Conservation (phyloP, 2,329 filamentous ascomycete species). For the Sordariomycetes sp. region DNA sequence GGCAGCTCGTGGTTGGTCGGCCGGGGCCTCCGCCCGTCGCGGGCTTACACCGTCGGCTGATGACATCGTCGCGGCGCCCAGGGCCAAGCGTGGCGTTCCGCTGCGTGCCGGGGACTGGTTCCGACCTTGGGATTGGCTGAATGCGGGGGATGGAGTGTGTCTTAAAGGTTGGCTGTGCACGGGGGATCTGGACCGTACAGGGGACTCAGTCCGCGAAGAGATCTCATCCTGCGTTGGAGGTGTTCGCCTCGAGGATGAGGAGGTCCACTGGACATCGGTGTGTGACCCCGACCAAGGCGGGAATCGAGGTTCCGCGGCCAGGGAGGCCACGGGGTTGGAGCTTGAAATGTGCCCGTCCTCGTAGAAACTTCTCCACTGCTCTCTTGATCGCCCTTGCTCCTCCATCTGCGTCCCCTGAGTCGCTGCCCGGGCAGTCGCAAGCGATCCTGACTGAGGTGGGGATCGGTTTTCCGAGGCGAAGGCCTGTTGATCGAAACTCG, state of each 20-base stretch:
- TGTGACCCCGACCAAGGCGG: not conserved
- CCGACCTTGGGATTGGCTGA: not conserved
- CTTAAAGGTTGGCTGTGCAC: constrained; percentile 12
- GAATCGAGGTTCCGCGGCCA: not conserved
- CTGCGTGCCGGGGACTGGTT: not conserved
- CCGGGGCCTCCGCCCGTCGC: not conserved
- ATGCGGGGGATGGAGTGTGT: constrained; percentile 16
- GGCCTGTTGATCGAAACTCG: too few relatives aligned
- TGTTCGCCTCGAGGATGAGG: not conserved
- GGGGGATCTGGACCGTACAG: constrained; percentile 13
- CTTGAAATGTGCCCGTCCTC: not conserved
- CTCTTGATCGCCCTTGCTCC: not conserved
- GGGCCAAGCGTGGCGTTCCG: constrained; percentile 5
- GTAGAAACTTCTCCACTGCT: not conserved
- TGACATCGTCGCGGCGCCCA: constrained; percentile 8
- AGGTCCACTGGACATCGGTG: not conserved
- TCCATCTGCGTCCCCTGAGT: not conserved
- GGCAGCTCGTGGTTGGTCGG: not conserved
- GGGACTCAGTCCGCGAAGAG: constrained; percentile 2
- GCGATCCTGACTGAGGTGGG: not conserved
- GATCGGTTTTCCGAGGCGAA: not conserved
- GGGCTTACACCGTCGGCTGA: constrained; percentile 5
- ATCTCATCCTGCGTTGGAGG: not conserved
- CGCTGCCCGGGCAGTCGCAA: not conserved
- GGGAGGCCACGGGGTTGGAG: not conserved